Evolutionary conservation across 2,329 filamentous ascomycete genomes (phyloP).

Genomic region (Alternaria incomplexa): DNA sequence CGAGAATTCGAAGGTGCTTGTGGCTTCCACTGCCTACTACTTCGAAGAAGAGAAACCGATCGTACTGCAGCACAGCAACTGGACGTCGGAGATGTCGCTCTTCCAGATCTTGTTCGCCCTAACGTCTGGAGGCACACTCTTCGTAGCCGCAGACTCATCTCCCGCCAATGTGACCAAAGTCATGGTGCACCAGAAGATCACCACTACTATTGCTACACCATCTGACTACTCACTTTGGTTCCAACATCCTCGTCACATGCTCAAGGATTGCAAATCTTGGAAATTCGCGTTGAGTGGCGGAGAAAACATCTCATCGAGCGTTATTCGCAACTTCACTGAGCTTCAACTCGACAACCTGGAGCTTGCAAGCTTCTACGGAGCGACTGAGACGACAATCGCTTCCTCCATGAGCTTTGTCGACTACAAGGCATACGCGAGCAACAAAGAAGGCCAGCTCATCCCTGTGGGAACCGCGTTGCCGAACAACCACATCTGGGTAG

Average conservation of each 20-base stretch:
- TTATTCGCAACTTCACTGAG: background rate
- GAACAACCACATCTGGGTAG: background rate
- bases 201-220: background rate
- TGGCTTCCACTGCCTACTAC: background rate
- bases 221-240: constrained; percentile 3
- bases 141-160: background rate
- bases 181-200: background rate
- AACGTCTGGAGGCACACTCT: background rate
- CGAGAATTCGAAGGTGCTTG: background rate
- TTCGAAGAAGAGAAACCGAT: background rate
- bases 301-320: background rate
- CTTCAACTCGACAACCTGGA: background rate
- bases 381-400: background rate
- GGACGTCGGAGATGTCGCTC: background rate
- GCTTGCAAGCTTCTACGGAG: background rate
- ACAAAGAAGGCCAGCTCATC: constrained; percentile 1
- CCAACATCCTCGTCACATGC: background rate
- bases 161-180: background rate
- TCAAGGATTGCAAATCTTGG: background rate
- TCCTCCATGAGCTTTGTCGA: background rate
- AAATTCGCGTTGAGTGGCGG: background rate
- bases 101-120: background rate
- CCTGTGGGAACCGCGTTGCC: background rate
- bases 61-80: background rate
- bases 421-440: background rate